Base-by-base conservation (phyloP, 345 rosid genomes). In the Raphanus sativus region DNA sequence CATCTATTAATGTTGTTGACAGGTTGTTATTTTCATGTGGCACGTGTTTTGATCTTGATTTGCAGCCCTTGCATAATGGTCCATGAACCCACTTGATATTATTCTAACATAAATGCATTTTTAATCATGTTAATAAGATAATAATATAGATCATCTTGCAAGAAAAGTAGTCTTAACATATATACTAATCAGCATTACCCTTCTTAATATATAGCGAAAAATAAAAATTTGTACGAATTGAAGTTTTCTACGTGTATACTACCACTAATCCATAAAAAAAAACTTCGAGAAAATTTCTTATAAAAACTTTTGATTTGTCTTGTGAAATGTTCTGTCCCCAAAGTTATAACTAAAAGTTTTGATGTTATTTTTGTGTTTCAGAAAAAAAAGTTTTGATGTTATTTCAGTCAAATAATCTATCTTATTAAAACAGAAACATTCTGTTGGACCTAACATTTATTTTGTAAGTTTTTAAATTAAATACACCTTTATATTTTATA, bases 31-130 rank as follows among this genome's bases (percentile, higher is more conserved):
- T 65, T 65, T 65, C 81, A 77, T 54, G 21, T 77, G 71, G 66
- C 66, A 71, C 52, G 81, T 77, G 81, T 24, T 21, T 38, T n/a
- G 66, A 77, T 70, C 71, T 70, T 58, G 67, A 65, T 65, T 69
- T 28, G 64, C 42, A 62, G 33, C 63, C 38, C 9, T 75, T 36
- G 75, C 65, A 45, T 68, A 21, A 60, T 75, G 32, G 58, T 62
- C 75, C 75, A 34, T 52, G 13, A 63, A 70, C 71, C 60, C 66
- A 64, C 33, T 55, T 77, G 75, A 76, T 52, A 50, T 52, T 34
- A 76, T 62, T 38, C 60, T 54, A 17, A 16, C 28, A 77, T 12
- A 63, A 1, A 4, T 28, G 16, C 45, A 69, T 63, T 25, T 62
- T 8, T 33, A n/a, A 8, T 63, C 28, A 33, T 50, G 6, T 45